Base-by-base conservation (phyloP, 192 early-diverging fungal species). In the Backusella parvicylindrica region DNA sequence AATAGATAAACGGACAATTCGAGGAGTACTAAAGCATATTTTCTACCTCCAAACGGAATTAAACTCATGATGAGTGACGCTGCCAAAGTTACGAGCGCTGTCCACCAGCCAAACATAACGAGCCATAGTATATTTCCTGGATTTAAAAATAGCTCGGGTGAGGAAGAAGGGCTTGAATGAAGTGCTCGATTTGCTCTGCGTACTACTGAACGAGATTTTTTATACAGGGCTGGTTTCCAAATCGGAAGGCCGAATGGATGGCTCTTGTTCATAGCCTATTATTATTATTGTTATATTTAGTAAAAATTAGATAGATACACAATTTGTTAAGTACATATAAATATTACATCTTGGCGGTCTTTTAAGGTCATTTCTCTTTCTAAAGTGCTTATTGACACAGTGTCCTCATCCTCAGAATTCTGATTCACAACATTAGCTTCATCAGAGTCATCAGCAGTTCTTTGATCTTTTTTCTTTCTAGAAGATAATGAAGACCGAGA, bases 171-270 rank as follows among this genome's bases (percentile, higher is more conserved):
- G 68, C 86, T 77, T 38, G 92, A 85, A 78, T 97, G 97, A 36
- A 99, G 83, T 12, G 92, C 95, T 30, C 88, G 80, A 73, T 97
- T 91, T 30, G 92, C 95, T 11, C 89, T 88, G 3, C 89, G 88
- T 32, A 92, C 91, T 30, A 97, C 94, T n/a, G 93, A 92, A n/a
- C 97, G 92, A 11, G 90, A 87, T 78, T 99, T 99, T 70, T 95
- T 94, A 87, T 97, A 99, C 23, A 99, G 87, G 12, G 96, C 95
- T 26, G 95, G 95, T 83, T 99, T 99, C 97, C 97, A 99, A 31
- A 99, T 84, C 21, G 92, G 93, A 64, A 99, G 80, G 38, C 97
- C 97, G 76, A 99, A 99, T 31, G 96, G 96, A 84, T 97, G 95
- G 15, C 84, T 83, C 30, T 84, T 88, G 81, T 95, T 95, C 71